Conservation (phyloP, 768 basidiomycete genomes). For the Boletus sp. region DNA sequence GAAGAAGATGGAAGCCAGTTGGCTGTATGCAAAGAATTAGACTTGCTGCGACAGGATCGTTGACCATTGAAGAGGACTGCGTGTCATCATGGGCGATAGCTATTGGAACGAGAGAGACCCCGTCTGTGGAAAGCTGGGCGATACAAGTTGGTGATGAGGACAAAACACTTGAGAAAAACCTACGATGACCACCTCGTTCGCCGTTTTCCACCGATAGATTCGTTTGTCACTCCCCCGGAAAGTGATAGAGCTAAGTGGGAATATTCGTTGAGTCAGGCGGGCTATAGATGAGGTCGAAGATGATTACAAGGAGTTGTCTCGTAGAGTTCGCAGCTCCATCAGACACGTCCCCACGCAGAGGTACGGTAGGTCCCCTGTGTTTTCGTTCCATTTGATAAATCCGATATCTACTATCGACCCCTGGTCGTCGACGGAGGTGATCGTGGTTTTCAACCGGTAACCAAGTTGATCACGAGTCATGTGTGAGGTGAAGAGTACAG, state of each 20-base stretch:
- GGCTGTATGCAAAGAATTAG: constrained; percentile 12
- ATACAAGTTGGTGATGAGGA: not conserved
- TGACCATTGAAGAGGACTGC: not conserved
- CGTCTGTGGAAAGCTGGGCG: constrained; percentile 4
- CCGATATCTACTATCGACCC: constrained; percentile 9
- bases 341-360: not conserved
- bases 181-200: not conserved
- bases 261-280: not conserved
- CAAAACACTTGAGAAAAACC: not conserved
- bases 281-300: not conserved
- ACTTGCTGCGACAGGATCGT: not conserved
- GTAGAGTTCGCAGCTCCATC: constrained; percentile 2
- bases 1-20: constrained; percentile 19
- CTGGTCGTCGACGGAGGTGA: constrained; percentile 13
- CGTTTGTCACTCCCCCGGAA: constrained; percentile 11
- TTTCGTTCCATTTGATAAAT: constrained; percentile 17
- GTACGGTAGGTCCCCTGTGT: not conserved
- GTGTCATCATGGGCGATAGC: constrained; percentile 8
- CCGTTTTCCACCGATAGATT: constrained; percentile 12
- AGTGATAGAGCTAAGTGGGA: not conserved
- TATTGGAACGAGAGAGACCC: not conserved
- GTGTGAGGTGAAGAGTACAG: constrained; percentile 13
- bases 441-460: not conserved
- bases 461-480: not conserved
- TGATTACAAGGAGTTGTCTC: constrained; percentile 1